Conservation (phyloP, 306 rosid species). For the Cyclanthera cordifolia region DNA sequence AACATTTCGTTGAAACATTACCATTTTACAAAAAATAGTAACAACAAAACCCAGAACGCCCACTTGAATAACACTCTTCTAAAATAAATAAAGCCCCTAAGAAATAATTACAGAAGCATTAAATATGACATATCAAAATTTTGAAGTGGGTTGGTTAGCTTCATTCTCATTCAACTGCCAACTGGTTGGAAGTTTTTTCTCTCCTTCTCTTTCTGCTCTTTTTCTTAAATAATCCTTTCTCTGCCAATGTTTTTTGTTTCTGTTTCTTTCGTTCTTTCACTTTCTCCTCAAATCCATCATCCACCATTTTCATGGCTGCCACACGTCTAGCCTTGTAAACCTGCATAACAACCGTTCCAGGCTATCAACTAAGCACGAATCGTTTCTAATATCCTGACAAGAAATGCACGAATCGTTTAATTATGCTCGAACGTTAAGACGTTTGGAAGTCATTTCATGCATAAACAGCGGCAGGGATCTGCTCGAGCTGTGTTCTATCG, state of each 20-base stretch:
- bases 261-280: slow-evolving; percentile 60
- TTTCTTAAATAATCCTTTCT: slow-evolving; percentile 53
- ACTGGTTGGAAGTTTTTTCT: slow-evolving; percentile 21
- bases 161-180: neutral
- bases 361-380: no score
- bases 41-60: no score
- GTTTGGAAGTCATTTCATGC: neutral
- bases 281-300: slow-evolving; percentile 70
- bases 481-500: neutral
- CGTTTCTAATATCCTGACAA: neutral
- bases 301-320: slow-evolving; percentile 68
- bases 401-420: neutral
- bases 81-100: no score
- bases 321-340: slow-evolving; percentile 62
- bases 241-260: slow-evolving; percentile 43
- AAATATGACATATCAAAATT: neutral
- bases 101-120: neutral
- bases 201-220: slow-evolving; percentile 39
- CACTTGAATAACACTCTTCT: neutral
- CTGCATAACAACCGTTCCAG: neutral
- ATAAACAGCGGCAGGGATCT: neutral
- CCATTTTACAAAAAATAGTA: no score
- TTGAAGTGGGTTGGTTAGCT: no score
- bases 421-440: no score
- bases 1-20: no score